phyloP scores from a whole-genome alignment of 306 rosid species.

The Ziziphus jujuba region DNA sequence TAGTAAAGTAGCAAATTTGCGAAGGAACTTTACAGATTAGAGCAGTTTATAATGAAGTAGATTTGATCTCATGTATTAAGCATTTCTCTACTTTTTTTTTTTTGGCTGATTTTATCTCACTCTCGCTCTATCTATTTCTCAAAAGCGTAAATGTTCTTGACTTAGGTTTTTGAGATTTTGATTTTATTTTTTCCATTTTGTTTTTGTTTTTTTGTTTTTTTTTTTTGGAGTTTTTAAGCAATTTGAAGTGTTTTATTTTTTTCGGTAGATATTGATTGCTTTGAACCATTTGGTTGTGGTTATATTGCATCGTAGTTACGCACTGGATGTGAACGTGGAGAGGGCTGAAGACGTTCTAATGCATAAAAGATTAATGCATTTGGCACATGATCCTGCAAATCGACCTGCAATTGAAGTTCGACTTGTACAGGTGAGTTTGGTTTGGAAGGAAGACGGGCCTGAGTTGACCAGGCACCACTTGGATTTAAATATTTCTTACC shows the following conservation, averaged over 20 bases:
- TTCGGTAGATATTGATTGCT: conserved; percentile 5
- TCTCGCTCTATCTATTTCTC: background rate
- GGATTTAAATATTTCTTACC: background rate
- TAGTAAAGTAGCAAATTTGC: background rate
- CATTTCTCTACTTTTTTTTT: conserved; percentile 1
- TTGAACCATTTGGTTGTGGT: conserved; percentile 33
- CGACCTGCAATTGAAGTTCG: conserved; percentile 96
- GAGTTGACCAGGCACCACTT: background rate
- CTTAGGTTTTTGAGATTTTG: background rate
- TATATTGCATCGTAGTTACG: conserved; percentile 60
- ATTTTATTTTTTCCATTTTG: background rate
- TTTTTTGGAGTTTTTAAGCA: background rate
- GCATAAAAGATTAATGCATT: conserved; percentile 83
- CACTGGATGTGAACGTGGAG: conserved; percentile 93
- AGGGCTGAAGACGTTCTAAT: conserved; percentile 95
- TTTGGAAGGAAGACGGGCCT: background rate
- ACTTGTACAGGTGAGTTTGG: conserved; percentile 76
- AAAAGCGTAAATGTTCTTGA: background rate
- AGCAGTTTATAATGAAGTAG: background rate
- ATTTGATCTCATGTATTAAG: conserved; percentile 1
- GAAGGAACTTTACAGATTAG: background rate
- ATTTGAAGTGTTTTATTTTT: no score
- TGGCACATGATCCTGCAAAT: conserved; percentile 83
- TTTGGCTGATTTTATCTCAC: background rate
- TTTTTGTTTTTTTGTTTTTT: background rate